Base-by-base conservation (phyloP, 495 filamentous ascomycete genomes). In the Cenococcum geophilum region DNA sequence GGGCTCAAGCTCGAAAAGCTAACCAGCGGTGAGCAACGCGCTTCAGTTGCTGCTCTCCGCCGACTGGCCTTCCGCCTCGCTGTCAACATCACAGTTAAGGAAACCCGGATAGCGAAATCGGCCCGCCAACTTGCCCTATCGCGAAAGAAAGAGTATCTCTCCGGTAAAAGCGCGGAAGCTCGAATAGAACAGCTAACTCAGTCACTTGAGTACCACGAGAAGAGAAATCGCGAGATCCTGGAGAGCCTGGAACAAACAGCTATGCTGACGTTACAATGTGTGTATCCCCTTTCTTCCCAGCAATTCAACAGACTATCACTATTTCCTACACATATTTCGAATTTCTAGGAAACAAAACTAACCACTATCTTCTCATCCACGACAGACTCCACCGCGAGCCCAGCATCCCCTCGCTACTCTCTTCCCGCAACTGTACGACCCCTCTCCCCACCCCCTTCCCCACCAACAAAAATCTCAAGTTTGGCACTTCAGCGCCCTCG, bases 71-170 rank as follows among this genome's bases (percentile, higher is more conserved):
- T 69, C 34, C 66, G 66, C 22, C 50, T 69, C n/a, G 66, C 66
- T 18, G 63, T 66, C 32, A 69, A 69, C 50, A 69, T 69, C 3
- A 63, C 63, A 14, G 59, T 69, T 8, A 69, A 69, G 45, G 66
- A 69, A 32, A 66, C 60, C 18, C 63, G 63, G 5, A 60, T 69
- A 27, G 66, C 62, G 14, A 60, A 23, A 14, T 37, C 62, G 0
- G 59, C 66, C 12, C 52, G 55, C 22, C 60, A 54, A 16, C 49
- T 69, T 36, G 60, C 60, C 0, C 25, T 22, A 9, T 60, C 59
- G 47, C 56, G 66, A 42, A 69, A 63, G 50, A 62, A 54, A 9
- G 53, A 61, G 16, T 69, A 69, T 50, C 10, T 61, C 0, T 22
- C 59, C 12, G 48, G 43, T 8, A 59, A 62, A 1, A 57, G 59